Evolutionary conservation across 371 early-diverging fungal genomes (phyloP), one percentile per base, ranked within the genome.

Genomic region (Circinella minor): DNA sequence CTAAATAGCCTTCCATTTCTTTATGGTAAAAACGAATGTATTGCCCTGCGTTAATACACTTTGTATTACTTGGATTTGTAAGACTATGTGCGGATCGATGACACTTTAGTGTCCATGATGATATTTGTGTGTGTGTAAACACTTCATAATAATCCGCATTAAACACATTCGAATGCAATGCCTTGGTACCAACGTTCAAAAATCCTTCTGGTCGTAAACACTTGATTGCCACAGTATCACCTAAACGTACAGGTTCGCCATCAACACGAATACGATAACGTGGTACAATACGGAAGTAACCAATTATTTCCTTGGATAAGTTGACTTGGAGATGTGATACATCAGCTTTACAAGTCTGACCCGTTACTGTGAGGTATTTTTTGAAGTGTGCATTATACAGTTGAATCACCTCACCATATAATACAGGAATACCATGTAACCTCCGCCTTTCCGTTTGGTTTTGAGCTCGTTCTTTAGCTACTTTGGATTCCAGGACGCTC

Each of bases 11-110:
- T 59, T 83, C 85, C 72, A 78, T 79, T 66, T 88, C 89, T 64
- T 86, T 86, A 63, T 88, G 89, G 66, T 86, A 88, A 27, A 88
- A 75, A 3, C 86, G 74, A 43, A 88, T 75, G 67, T 76, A 80
- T 51, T 82, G 80, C 3, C 84, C 86, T 0, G 79, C 73, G 20
- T 78, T 77, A 17, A 80, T 72, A 46, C 70, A 78, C 47, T 77
- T 77, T n/a, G 74, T 37, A 49, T 63, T 61, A 18, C 62, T 71
- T 14, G 67, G 65, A 46, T 74, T 71, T 55, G 74, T 74, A 38
- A 69, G 64, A 38, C 36, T 36, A 17, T 36, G 47, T 27, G 74
- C 66, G 0, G 68, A 47, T 10, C 74, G 63, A 74, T 74, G 80
- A 11, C 61, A 65, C 43, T 49, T 77, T 77, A 77, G 77, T 51